phyloP scores from a whole-genome alignment of 306 rosid species.

The Vachellia collinsii region DNA sequence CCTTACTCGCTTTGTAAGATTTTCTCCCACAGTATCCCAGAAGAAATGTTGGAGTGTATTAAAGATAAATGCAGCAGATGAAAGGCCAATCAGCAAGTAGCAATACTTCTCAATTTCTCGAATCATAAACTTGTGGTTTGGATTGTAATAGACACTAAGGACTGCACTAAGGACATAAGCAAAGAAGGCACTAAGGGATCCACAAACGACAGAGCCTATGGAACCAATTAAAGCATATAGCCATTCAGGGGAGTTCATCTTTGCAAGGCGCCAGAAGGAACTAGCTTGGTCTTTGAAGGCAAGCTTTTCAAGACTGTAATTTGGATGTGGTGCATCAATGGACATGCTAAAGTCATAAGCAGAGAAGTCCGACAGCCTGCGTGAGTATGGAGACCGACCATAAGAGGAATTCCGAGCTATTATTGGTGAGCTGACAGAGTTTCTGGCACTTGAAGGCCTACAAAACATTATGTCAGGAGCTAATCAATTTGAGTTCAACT shows the following conservation, averaged over 20 bases:
- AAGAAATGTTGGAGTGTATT: constrained; percentile 91
- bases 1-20: constrained; percentile 95
- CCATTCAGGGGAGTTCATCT: constrained; percentile 99
- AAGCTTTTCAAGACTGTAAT: constrained; percentile 84
- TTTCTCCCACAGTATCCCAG: constrained; percentile 99
- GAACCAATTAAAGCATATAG: constrained; percentile 87
- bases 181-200: constrained; percentile 95
- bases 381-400: constrained; percentile 97
- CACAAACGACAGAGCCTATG: constrained; percentile 88
- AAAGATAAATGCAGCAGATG: constrained; percentile 95
- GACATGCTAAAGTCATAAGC: constrained; percentile 92
- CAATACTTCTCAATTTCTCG: constrained; percentile 82
- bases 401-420: constrained; percentile 95
- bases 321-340: constrained; percentile 78
- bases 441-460: constrained; percentile 99
- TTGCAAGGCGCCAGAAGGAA: constrained; percentile 98
- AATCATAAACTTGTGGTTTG: constrained; percentile 76
- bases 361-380: constrained; percentile 96
- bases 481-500: constrained; percentile 3
- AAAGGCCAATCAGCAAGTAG: constrained; percentile 92
- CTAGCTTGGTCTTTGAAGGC: constrained; percentile 93
- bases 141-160: constrained; percentile 90
- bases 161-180: constrained; percentile 99
- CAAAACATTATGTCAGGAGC: constrained; percentile 33
- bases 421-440: constrained; percentile 98